Conservation (phyloP, 805 yeast species). For the Pichia nakasei region DNA sequence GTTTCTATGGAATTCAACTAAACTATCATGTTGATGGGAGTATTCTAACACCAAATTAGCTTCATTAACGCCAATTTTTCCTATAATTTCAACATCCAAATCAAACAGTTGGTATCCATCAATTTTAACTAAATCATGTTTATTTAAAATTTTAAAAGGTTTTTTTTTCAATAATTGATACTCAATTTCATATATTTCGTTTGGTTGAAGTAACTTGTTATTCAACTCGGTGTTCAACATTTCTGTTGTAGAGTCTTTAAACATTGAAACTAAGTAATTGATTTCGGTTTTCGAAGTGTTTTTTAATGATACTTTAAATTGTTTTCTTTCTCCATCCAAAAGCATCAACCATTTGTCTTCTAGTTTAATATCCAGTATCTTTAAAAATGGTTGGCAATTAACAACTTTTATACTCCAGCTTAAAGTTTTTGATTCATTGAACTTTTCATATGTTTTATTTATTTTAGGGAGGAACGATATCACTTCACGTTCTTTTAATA, state of each 20-base stretch:
- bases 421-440: constrained; percentile 10
- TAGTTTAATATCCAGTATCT: constrained; percentile 42
- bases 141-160: constrained; percentile 47
- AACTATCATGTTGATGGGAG: constrained; percentile 30
- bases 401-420: constrained; percentile 26
- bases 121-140: constrained; percentile 34
- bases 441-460: neutral
- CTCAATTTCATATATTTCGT: constrained; percentile 69
- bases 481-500: neutral
- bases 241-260: constrained; percentile 66
- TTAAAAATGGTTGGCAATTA: constrained; percentile 50
- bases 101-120: constrained; percentile 30
- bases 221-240: constrained; percentile 46
- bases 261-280: constrained; percentile 49
- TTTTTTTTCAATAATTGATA: constrained; percentile 50
- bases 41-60: constrained; percentile 62
- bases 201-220: constrained; percentile 39
- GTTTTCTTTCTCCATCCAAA: constrained; percentile 63
- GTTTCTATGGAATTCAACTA: constrained; percentile 37
- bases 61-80: constrained; percentile 64
- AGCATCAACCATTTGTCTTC: constrained; percentile 65
- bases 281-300: constrained; percentile 53
- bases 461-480: constrained; percentile 8
- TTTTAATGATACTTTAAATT: constrained; percentile 41
- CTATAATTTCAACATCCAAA: constrained; percentile 51